These are phyloP conservation scores for Sporisorium iseilematis-ciliati DNA, from an alignment of 1,284 basidiomycete species.

Conservation along the genomic window DNA sequence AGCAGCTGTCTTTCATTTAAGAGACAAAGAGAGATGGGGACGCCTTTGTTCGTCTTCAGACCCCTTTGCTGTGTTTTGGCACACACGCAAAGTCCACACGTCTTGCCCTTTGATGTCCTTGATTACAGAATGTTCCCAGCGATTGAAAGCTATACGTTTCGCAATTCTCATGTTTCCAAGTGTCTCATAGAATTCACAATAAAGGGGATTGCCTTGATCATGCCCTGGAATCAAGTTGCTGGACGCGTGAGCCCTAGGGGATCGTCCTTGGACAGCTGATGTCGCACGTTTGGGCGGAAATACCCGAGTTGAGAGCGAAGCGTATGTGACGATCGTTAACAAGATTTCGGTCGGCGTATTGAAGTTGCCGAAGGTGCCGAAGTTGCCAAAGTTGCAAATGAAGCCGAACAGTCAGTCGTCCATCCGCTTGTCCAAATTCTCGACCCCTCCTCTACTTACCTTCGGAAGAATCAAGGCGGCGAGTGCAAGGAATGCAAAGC, in stretches of 20 bases:
- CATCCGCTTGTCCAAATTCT: background rate
- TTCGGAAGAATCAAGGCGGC: slow-evolving; percentile 42
- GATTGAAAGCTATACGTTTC: too few species aligned
- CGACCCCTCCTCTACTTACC: slow-evolving; percentile 19
- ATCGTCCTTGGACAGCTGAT: slow-evolving; percentile 30
- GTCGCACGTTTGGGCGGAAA: too few species aligned
- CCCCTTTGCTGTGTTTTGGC: too few species aligned
- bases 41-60: too few species aligned
- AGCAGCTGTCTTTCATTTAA: too few species aligned
- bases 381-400: background rate
- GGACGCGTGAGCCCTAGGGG: slow-evolving; percentile 25
- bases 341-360: background rate
- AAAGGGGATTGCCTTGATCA: background rate
- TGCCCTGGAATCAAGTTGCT: background rate
- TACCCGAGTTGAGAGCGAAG: background rate
- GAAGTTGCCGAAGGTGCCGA: background rate
- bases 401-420: background rate
- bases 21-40: too few species aligned
- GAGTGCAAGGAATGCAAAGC: slow-evolving; percentile 37
- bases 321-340: background rate
- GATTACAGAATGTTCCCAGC: too few species aligned
- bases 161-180: background rate
- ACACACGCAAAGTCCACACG: too few species aligned
- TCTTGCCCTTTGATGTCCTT: too few species aligned
- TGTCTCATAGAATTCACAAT: too few species aligned